Evolutionary conservation across 225 moss, liverwort and hornwort species (phyloP).

Genomic region (Bryum argenteum): DNA sequence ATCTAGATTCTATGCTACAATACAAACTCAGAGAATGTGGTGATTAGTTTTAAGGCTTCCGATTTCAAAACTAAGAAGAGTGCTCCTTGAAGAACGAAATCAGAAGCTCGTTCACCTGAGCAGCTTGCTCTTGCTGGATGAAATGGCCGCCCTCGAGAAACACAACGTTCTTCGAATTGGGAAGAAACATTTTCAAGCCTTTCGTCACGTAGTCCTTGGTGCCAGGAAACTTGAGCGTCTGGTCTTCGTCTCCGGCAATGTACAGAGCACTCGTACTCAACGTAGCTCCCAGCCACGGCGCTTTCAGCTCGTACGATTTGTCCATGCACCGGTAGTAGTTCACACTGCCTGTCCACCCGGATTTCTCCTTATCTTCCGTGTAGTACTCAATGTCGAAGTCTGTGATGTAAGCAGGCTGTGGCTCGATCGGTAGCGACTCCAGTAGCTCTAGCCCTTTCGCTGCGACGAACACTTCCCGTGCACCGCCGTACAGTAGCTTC

Average conservation of each 20-base stretch:
- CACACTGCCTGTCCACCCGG: constrained; percentile 71
- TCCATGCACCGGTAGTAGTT: constrained; percentile 76
- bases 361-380: constrained; percentile 53
- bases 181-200: constrained; percentile 54
- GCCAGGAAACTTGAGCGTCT: constrained; percentile 54
- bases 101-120: constrained; percentile 55
- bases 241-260: constrained; percentile 57
- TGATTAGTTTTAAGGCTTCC: too few relatives aligned
- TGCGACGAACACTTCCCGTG: background rate
- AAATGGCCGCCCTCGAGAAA: constrained; percentile 73
- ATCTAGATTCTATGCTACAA: too few relatives aligned
- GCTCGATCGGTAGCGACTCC: constrained; percentile 22
- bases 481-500: constrained; percentile 27
- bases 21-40: too few relatives aligned
- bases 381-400: constrained; percentile 68
- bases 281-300: constrained; percentile 55
- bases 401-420: constrained; percentile 64
- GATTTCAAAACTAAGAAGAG: too few relatives aligned
- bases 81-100: constrained; percentile 52
- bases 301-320: constrained; percentile 64
- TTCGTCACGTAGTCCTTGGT: constrained; percentile 41
- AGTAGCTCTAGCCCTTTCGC: constrained; percentile 32
- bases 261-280: constrained; percentile 55
- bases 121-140: constrained; percentile 73
- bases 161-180: constrained; percentile 58